phyloP scores from a whole-genome alignment of 306 rosid species.

The Vicia villosa region DNA sequence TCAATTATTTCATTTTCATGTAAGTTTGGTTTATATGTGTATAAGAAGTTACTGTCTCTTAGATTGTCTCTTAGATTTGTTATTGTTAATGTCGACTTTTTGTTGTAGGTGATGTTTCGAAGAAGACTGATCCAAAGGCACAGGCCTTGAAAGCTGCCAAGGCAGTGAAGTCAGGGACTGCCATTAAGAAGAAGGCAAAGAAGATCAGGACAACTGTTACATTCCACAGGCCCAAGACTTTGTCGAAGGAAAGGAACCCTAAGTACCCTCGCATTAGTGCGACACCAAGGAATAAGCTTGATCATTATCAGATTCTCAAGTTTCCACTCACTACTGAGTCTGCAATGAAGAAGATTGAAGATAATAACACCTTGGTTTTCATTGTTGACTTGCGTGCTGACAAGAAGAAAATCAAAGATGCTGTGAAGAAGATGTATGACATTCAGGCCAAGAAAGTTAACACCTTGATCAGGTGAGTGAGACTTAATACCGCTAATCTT shows the following conservation, averaged over 20 bases:
- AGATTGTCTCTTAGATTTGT: not conserved
- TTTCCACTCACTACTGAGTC: slow-evolving; percentile 89
- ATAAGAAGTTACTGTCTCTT: too few species aligned
- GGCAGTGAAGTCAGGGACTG: slow-evolving; percentile 55
- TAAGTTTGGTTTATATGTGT: too few species aligned
- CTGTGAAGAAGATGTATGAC: slow-evolving; percentile 88
- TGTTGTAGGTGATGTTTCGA: slow-evolving; percentile 52
- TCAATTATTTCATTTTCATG: too few species aligned
- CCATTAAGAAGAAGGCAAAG: slow-evolving; percentile 62
- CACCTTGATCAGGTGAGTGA: slow-evolving; percentile 83
- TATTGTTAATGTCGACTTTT: not conserved
- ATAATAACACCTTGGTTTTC: slow-evolving; percentile 83
- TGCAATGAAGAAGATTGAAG: slow-evolving; percentile 92
- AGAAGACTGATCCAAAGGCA: slow-evolving; percentile 57
- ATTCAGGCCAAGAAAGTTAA: slow-evolving; percentile 89
- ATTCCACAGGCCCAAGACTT: slow-evolving; percentile 71
- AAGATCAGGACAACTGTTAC: slow-evolving; percentile 60
- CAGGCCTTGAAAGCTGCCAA: slow-evolving; percentile 69
- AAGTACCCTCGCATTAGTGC: slow-evolving; percentile 89
- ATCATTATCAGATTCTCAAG: slow-evolving; percentile 75
- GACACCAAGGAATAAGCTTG: slow-evolving; percentile 84
- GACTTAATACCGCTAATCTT: slow-evolving; percentile 10
- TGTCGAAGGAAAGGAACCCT: slow-evolving; percentile 70
- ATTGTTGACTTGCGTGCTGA: slow-evolving; percentile 86
- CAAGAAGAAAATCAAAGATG: slow-evolving; percentile 91